Evolutionary conservation across 2,329 filamentous ascomycete species (phyloP), one percentile per base, ranked within the genome.

Genomic region (Cadophora sp.): DNA sequence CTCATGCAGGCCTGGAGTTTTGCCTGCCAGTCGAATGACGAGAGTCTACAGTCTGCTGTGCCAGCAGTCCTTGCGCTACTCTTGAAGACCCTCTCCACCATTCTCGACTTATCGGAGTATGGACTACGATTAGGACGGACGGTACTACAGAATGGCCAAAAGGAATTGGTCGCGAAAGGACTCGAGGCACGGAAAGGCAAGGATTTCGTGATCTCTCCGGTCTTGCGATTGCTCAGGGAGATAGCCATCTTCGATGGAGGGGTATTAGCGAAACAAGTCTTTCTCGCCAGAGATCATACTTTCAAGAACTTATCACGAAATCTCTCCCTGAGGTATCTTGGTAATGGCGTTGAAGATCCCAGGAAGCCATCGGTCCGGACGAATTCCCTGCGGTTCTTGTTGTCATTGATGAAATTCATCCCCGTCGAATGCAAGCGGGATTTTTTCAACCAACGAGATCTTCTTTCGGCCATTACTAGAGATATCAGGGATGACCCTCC

Each of bases 1-100:
- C 81, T 98, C 47, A 91, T 96, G 80, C 91, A 96, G 73, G 93
- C 89, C 67, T 98, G 95, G 95, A 89, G 88, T 58, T 94, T 92
- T 80, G 94, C 92, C 4, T 88, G 89, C 36, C 89, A 92, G 77
- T 88, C 88, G 71, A 93, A 92, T 76, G 91, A 94, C 72, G 94
- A 97, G 66, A 87, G 89, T 64, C 82, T 97, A 67, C 85, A 96
- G 76, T 95, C 94, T 1, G 87, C 92, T 8, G 88, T 96, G 3
- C 89, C 91, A 1, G 92, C 95, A 1, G 89, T 94, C 8, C 81
- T 99, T 36, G 92, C 93, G 1, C 84, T 97, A 22, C 85, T 98
- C 55, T 82, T 98, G 43, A 93, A 91, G 78, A 87, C 91, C 24
- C 83, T 96, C 56, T 94, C 94, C 0, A 85, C 83, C 48, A 85